Conservation (phyloP, 495 filamentous ascomycete genomes). For the Rhypophila decipiens region DNA sequence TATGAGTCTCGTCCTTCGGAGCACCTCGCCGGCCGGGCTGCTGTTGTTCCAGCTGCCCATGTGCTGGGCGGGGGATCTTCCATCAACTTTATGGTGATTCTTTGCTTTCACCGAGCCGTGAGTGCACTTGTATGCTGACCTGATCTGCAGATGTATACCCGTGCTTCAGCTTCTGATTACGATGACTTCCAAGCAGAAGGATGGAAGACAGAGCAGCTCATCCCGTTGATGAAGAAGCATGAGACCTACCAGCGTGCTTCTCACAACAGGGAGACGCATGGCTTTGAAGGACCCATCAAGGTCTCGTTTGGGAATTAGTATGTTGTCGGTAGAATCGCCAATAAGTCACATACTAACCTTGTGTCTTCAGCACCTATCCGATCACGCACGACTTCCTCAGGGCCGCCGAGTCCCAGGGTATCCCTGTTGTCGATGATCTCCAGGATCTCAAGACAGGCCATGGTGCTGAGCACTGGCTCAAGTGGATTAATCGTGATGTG, state of each 20-base stretch:
- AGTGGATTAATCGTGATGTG: slow-evolving; percentile 66
- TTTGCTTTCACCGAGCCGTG: too few species aligned
- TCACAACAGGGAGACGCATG: slow-evolving; percentile 71
- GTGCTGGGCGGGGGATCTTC: slow-evolving; percentile 72
- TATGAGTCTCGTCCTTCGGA: slow-evolving; percentile 73
- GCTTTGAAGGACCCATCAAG: slow-evolving; percentile 77
- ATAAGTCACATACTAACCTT: not conserved
- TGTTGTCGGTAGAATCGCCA: slow-evolving; percentile 1
- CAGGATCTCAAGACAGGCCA: slow-evolving; percentile 62
- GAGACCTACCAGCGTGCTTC: slow-evolving; percentile 76
- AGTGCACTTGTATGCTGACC: not conserved
- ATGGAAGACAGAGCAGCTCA: slow-evolving; percentile 71
- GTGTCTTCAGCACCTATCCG: slow-evolving; percentile 46
- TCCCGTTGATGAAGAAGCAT: slow-evolving; percentile 78
- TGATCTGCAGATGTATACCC: slow-evolving; percentile 66
- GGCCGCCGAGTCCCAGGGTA: slow-evolving; percentile 70
- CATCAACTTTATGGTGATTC: slow-evolving; percentile 69
- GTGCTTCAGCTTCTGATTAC: slow-evolving; percentile 75
- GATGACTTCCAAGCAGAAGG: slow-evolving; percentile 79
- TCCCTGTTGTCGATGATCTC: slow-evolving; percentile 64
- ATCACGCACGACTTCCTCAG: slow-evolving; percentile 75
- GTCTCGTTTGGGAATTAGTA: slow-evolving; percentile 75
- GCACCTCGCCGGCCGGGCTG: slow-evolving; percentile 62
- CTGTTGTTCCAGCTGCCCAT: slow-evolving; percentile 74
- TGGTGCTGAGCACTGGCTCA: slow-evolving; percentile 54